These are phyloP conservation scores for Logfia minima DNA, from an alignment of 129 eudicot species.

Conservation along the genomic window DNA sequence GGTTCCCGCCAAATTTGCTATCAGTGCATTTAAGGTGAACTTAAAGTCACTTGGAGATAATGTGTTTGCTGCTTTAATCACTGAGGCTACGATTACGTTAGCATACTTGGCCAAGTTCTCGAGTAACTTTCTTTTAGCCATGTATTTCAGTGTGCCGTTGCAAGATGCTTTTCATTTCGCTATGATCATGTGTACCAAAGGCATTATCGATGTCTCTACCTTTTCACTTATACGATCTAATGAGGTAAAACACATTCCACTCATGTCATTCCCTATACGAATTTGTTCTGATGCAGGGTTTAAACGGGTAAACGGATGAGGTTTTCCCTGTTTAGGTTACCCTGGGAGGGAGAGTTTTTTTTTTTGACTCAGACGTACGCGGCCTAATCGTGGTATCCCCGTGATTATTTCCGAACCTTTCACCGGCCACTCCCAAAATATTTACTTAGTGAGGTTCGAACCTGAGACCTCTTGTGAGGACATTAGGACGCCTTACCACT, in stretches of 20 bases:
- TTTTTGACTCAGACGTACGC: no score
- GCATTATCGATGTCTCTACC: conserved; percentile 50
- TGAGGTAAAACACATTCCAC: conserved; percentile 30
- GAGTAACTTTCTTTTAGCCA: conserved; percentile 38
- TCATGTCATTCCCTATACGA: background rate
- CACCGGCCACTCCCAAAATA: no score
- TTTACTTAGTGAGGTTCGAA: no score
- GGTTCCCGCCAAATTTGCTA: conserved; percentile 55
- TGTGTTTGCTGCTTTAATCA: conserved; percentile 18
- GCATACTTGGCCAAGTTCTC: conserved; percentile 53
- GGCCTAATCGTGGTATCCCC: no score
- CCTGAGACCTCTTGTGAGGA: no score
- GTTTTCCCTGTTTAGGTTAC: no score
- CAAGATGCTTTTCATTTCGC: conserved; percentile 49
- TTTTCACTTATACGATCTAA: conserved; percentile 30
- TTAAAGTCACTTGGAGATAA: conserved; percentile 23
- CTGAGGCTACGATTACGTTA: conserved; percentile 36
- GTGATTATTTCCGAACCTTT: no score
- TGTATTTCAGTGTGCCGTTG: conserved; percentile 38
- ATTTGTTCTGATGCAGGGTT: background rate
- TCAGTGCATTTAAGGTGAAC: conserved; percentile 37
- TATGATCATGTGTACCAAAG: conserved; percentile 65
- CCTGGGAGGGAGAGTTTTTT: no score
- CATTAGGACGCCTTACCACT: no score
- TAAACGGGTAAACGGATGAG: no score